phyloP scores from a whole-genome alignment of 495 filamentous ascomycete genomes.

The Evansstolkia leycettana region DNA sequence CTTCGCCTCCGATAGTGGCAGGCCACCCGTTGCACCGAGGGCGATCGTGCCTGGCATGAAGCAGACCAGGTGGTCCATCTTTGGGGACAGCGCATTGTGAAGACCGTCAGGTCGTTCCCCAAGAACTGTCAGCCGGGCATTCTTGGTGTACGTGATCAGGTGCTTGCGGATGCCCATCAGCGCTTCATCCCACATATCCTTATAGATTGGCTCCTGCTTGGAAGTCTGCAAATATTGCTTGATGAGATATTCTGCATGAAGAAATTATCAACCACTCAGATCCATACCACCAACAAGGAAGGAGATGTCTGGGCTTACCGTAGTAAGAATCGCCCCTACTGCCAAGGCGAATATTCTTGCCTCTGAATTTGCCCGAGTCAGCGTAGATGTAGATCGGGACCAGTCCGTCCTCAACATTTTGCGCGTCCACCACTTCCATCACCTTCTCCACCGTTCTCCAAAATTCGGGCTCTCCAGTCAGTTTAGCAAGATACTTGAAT shows the following conservation, averaged over 20 bases:
- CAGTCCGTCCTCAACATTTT: conserved; percentile 66
- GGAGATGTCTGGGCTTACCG: conserved; percentile 25
- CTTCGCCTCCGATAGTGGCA: conserved; percentile 59
- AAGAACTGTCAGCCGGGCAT: conserved; percentile 69
- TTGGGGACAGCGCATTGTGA: conserved; percentile 49
- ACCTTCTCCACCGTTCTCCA: conserved; percentile 87
- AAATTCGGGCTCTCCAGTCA: conserved; percentile 84
- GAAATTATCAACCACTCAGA: conserved; percentile 6
- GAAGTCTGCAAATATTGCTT: conserved; percentile 94
- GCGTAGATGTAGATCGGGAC: conserved; percentile 84
- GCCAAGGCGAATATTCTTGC: conserved; percentile 78
- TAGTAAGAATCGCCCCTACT: conserved; percentile 96
- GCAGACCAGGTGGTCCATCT: conserved; percentile 98
- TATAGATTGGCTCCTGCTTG: conserved; percentile 73
- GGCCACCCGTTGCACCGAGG: conserved; percentile 70
- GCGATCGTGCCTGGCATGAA: conserved; percentile 97
- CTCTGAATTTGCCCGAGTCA: conserved; percentile 63
- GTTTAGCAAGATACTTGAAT: conserved; percentile 91
- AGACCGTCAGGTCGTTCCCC: conserved; percentile 76
- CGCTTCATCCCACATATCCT: conserved; percentile 85
- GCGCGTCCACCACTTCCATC: conserved; percentile 78
- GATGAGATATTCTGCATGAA: conserved; percentile 67
- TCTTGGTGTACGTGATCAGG: conserved; percentile 74
- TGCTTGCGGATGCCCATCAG: conserved; percentile 80
- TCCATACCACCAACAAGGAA: conserved; percentile 1